Percentiles rank a stretch among this genome's conserved stretches.
Evolutionary conservation across 2,329 filamentous ascomycete genomes (phyloP).

Genomic region (Colletotrichum incanum): DNA sequence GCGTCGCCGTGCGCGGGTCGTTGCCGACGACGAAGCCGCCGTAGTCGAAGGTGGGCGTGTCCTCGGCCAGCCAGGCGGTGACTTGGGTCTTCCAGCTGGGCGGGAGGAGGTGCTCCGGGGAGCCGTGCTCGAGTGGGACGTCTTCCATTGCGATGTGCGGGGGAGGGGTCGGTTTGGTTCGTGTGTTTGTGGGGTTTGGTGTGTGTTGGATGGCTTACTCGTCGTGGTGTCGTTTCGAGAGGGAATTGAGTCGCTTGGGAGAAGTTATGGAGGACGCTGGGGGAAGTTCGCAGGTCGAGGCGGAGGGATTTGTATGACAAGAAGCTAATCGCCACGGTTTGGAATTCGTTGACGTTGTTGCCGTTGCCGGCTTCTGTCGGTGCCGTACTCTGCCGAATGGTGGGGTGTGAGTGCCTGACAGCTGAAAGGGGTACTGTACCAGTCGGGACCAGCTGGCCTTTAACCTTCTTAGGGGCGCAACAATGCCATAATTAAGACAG

Average conservation of each 20-base stretch:
- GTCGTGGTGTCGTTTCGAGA: background rate
- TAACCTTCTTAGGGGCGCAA: background rate
- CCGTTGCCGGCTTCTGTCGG: slow-evolving; percentile 22
- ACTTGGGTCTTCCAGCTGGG: slow-evolving; percentile 87
- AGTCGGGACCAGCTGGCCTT: background rate
- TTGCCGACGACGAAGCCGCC: slow-evolving; percentile 96
- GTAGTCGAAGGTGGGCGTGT: slow-evolving; percentile 97
- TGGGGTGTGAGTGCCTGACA: background rate
- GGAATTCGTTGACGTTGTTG: slow-evolving; percentile 17
- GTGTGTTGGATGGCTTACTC: background rate
- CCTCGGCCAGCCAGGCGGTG: slow-evolving; percentile 91
- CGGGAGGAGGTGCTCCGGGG: slow-evolving; percentile 81
- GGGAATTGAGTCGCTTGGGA: background rate
- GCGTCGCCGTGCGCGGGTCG: slow-evolving; percentile 72
- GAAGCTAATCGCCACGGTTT: slow-evolving; percentile 8
- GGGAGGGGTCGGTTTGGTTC: slow-evolving; percentile 5
- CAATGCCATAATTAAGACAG: too few species aligned
- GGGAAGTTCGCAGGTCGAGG: background rate
- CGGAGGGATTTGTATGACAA: background rate
- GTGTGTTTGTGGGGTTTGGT: background rate
- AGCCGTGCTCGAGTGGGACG: slow-evolving; percentile 54
- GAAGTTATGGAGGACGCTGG: background rate
- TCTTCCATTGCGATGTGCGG: slow-evolving; percentile 30
- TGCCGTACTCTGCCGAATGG: slow-evolving; percentile 25
- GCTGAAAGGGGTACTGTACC: background rate